Conservation (phyloP, 106 monocot species). For the Agapanthus africanus region DNA sequence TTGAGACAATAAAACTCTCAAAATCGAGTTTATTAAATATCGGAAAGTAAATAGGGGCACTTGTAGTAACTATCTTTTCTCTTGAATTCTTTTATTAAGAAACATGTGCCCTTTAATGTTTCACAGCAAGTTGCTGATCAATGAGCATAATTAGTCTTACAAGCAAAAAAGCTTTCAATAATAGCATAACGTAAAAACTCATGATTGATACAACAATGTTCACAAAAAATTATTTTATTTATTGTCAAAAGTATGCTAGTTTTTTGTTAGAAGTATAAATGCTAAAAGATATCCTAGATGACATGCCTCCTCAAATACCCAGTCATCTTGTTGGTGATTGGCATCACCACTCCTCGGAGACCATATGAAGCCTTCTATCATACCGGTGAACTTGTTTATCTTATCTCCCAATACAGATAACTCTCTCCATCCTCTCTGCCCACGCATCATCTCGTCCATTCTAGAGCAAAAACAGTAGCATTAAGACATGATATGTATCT, state of each 20-base stretch:
- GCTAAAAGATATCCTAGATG: background rate
- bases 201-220: too few species aligned
- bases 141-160: too few species aligned
- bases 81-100: too few species aligned
- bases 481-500: slow-evolving; percentile 18
- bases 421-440: slow-evolving; percentile 94
- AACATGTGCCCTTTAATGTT: too few species aligned
- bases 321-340: slow-evolving; percentile 52
- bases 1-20: slow-evolving; percentile 1
- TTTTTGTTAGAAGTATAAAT: slow-evolving; percentile 7
- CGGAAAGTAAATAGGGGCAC: background rate
- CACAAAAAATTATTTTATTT: too few species aligned
- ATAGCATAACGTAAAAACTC: too few species aligned
- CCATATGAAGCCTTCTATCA: slow-evolving; percentile 92
- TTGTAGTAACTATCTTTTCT: too few species aligned
- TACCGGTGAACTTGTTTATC: slow-evolving; percentile 77
- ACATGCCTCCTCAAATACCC: slow-evolving; percentile 81
- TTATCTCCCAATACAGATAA: slow-evolving; percentile 75
- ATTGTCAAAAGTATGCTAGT: too few species aligned
- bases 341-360: slow-evolving; percentile 64
- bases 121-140: too few species aligned
- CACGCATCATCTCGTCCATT: slow-evolving; percentile 98
- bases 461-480: slow-evolving; percentile 32
- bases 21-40: background rate
- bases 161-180: too few species aligned